phyloP scores from a whole-genome alignment of 2,329 filamentous ascomycete genomes.

The Claviceps sp. region DNA sequence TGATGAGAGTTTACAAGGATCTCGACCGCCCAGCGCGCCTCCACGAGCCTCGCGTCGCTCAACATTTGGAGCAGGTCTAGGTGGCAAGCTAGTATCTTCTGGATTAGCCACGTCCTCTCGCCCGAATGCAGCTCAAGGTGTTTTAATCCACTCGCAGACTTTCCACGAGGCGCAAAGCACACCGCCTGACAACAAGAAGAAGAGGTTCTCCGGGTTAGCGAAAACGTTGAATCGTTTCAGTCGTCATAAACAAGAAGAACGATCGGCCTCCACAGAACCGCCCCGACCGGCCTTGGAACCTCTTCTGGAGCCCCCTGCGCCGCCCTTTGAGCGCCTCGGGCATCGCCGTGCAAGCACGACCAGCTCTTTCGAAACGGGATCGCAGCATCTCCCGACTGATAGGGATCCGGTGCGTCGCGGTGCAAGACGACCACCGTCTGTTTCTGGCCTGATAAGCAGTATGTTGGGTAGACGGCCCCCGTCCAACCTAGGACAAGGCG shows the following conservation, averaged over 20 bases:
- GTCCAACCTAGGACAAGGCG: conserved; percentile 8
- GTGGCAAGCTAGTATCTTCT: conserved; percentile 8
- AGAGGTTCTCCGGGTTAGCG: conserved; percentile 29
- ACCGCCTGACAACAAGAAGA: conserved; percentile 25
- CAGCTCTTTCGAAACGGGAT: conserved; percentile 8
- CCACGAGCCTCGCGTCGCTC: conserved; percentile 24
- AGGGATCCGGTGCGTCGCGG: conserved; percentile 11
- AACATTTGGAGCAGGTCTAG: conserved; percentile 21
- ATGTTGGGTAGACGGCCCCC: conserved; percentile 13
- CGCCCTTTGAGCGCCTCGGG: conserved; percentile 8
- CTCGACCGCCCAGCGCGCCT: conserved; percentile 10
- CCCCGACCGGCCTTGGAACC: conserved; percentile 1
- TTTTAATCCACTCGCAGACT: background rate
- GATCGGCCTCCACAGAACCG: background rate
- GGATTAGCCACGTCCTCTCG: conserved; percentile 12
- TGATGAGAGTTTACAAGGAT: conserved; percentile 6
- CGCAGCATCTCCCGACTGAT: conserved; percentile 6
- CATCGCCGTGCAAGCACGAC: conserved; percentile 12
- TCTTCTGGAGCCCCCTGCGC: conserved; percentile 8
- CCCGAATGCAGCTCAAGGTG: conserved; percentile 9
- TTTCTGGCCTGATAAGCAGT: conserved; percentile 17
- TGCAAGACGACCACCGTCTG: conserved; percentile 14
- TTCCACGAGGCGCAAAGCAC: conserved; percentile 3
- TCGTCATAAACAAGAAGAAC: background rate
- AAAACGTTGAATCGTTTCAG: conserved; percentile 12